Percentiles rank a stretch among this genome's conserved stretches.
These are phyloP conservation scores for Dryadomyces quercus-mongolicae DNA, from an alignment of 2,329 filamentous ascomycete species.

Conservation along the genomic window DNA sequence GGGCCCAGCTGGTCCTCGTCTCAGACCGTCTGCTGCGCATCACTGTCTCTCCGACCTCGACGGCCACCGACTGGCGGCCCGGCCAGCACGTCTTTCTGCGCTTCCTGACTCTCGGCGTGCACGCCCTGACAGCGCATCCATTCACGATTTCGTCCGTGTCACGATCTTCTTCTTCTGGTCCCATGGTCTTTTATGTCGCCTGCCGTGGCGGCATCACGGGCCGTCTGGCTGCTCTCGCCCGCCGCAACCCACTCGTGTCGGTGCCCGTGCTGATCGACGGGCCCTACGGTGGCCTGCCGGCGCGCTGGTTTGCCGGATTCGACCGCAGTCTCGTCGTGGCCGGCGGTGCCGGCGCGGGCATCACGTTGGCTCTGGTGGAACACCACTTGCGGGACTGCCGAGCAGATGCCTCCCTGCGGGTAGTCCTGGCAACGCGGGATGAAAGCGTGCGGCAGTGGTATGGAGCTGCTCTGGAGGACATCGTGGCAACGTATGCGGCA, in stretches of 20 bases:
- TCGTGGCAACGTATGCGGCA: constrained; percentile 12
- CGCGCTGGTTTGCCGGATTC: constrained; percentile 22
- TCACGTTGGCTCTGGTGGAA: constrained; percentile 35
- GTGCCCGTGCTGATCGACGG: constrained; percentile 38
- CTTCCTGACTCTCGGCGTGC: constrained; percentile 6
- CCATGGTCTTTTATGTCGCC: constrained; percentile 39
- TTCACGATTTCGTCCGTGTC: constrained; percentile 11
- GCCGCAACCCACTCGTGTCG: constrained; percentile 20
- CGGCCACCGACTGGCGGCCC: constrained; percentile 28
- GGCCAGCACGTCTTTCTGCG: constrained; percentile 34
- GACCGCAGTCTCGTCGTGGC: constrained; percentile 35
- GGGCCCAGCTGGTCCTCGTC: constrained; percentile 26
- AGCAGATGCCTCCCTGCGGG: constrained; percentile 4
- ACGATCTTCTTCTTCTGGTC: not conserved
- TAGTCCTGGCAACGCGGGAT: constrained; percentile 20
- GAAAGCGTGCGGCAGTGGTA: constrained; percentile 18
- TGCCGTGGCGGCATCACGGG: constrained; percentile 36
- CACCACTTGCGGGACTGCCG: constrained; percentile 12
- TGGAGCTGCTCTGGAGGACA: constrained; percentile 14
- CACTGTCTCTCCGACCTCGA: constrained; percentile 23
- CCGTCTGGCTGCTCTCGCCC: constrained; percentile 27
- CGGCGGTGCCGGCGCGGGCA: constrained; percentile 44
- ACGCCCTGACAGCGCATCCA: constrained; percentile 10
- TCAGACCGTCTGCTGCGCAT: constrained; percentile 29
- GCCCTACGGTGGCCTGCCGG: constrained; percentile 41